Percentiles rank a stretch among this genome's conserved stretches.
phyloP scores from a whole-genome alignment of 805 yeast species.

The Ogataea paradorogensis region DNA sequence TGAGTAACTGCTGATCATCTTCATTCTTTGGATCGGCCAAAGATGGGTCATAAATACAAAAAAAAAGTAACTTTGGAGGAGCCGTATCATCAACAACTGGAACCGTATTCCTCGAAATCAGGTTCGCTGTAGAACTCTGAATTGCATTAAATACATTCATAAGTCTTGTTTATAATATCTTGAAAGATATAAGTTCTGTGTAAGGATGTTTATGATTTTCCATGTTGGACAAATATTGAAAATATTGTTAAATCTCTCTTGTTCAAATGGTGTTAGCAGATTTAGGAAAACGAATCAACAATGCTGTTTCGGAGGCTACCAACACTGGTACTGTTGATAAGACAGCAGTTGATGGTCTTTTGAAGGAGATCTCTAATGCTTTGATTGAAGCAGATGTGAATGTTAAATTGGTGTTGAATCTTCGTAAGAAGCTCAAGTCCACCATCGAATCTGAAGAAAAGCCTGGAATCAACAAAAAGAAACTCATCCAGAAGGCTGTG shows the following conservation, averaged over 20 bases:
- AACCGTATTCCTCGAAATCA: slow-evolving; percentile 7
- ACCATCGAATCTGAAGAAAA: slow-evolving; percentile 55
- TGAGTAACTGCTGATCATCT: slow-evolving; percentile 18
- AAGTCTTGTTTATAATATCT: not conserved
- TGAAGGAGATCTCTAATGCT: slow-evolving; percentile 89
- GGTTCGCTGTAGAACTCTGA: slow-evolving; percentile 19
- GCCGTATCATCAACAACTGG: not conserved
- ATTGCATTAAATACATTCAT: slow-evolving; percentile 24
- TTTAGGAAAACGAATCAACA: slow-evolving; percentile 71
- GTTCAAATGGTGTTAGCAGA: slow-evolving; percentile 73
- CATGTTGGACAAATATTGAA: slow-evolving; percentile 1
- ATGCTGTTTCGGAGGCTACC: slow-evolving; percentile 65
- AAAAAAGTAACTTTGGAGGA: slow-evolving; percentile 21
- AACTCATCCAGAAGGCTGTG: slow-evolving; percentile 83
- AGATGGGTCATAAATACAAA: slow-evolving; percentile 24
- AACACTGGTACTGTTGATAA: slow-evolving; percentile 54
- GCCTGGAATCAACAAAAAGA: slow-evolving; percentile 64
- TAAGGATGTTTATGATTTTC: slow-evolving; percentile 1
- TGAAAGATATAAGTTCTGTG: not conserved
- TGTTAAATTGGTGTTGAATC: slow-evolving; percentile 71
- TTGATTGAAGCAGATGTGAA: slow-evolving; percentile 93
- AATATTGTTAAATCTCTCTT: slow-evolving; percentile 6
- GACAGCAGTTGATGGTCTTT: slow-evolving; percentile 61
- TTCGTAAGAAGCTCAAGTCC: slow-evolving; percentile 67
- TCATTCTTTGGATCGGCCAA: slow-evolving; percentile 19